Base-by-base conservation (phyloP, 352 stramenopile genomes). In the Pythium brachiatum region DNA sequence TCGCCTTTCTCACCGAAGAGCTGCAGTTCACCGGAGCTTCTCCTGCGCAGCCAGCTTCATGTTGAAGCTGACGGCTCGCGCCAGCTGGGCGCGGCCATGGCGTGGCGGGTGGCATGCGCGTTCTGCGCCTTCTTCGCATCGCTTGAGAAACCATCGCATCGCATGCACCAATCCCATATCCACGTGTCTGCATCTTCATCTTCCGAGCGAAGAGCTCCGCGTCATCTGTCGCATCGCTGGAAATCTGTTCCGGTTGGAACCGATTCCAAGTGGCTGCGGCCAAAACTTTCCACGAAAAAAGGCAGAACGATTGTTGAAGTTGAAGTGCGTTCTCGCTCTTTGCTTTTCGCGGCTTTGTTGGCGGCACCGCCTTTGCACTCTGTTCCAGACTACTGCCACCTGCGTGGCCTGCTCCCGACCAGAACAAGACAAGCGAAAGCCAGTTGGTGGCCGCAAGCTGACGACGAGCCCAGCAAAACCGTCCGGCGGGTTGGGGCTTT, bases 261-360 rank as follows among this genome's bases (percentile, higher is more conserved):
- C 5, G 29, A 34, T 34, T 34, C 5, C 29, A 21, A 16, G 25
- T 27, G 34, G 56, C 41, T 23, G 27, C 57, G 12, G 32, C n/a
- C n/a, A 52, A 53, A 59, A 34, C 31, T 57, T 64, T 52, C 25
- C 36, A 29, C 56, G 32, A 46, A 51, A 34, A 34, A 53, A 48
- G 32, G 50, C 57, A 34, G 52, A 32, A 31, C 43, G 23, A 57
- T 61, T 47, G 53, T 67, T 61, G 60, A 67, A 67, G 60, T 67
- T 67, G 59, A 66, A 66, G 59, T 29, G 38, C 9, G 41, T 36
- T 34, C 46, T 53, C 46, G 41, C 41, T 26, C n/a, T 26, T 48
- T 48, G 13, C 11, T 46, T 46, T 15, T 23, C 16, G 38, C 38
- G 38, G 29, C 29, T 34, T 46, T 23, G 38, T 9, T 23, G 13